Evolutionary conservation across 805 yeast species (phyloP).

Genomic region (Suhomyces kilbournensis): DNA sequence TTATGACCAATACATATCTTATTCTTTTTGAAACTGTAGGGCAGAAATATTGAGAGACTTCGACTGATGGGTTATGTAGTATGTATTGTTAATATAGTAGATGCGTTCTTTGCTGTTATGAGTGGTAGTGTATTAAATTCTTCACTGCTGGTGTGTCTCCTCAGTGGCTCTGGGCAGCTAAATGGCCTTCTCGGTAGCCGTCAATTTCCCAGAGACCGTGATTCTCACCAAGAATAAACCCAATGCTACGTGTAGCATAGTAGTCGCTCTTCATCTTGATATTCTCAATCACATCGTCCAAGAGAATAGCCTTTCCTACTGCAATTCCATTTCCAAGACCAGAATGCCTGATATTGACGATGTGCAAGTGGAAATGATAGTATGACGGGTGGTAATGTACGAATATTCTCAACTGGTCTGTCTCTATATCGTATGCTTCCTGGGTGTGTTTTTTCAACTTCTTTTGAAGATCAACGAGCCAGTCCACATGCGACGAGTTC

Average conservation of each 20-base stretch:
- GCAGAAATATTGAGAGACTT: too few relatives aligned
- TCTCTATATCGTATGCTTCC: constrained; percentile 36
- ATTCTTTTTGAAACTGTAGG: not conserved
- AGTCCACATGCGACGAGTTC: constrained; percentile 52
- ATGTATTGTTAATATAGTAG: too few relatives aligned
- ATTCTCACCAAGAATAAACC: constrained; percentile 70
- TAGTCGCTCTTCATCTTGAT: constrained; percentile 58
- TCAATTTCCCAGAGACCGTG: constrained; percentile 65
- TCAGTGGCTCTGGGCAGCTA: not conserved
- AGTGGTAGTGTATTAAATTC: not conserved
- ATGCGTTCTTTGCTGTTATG: too few relatives aligned
- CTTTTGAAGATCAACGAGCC: constrained; percentile 47
- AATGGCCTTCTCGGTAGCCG: constrained; percentile 18
- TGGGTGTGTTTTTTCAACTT: constrained; percentile 47
- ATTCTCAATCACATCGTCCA: constrained; percentile 80
- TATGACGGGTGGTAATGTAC: constrained; percentile 95
- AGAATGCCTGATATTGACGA: constrained; percentile 68
- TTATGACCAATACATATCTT: not conserved
- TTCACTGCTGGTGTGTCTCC: too few relatives aligned
- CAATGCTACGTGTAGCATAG: constrained; percentile 53
- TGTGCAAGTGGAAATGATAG: constrained; percentile 92
- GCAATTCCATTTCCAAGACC: constrained; percentile 67
- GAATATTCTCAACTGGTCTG: constrained; percentile 67
- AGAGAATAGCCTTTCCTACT: constrained; percentile 75
- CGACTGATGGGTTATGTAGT: too few relatives aligned